A percentile compares a stretch with the other conserved stretches of the same genome.
These are phyloP conservation scores for Mycosphaerella sp. DNA, from an alignment of 2,329 filamentous ascomycete genomes.

Conservation along the genomic window DNA sequence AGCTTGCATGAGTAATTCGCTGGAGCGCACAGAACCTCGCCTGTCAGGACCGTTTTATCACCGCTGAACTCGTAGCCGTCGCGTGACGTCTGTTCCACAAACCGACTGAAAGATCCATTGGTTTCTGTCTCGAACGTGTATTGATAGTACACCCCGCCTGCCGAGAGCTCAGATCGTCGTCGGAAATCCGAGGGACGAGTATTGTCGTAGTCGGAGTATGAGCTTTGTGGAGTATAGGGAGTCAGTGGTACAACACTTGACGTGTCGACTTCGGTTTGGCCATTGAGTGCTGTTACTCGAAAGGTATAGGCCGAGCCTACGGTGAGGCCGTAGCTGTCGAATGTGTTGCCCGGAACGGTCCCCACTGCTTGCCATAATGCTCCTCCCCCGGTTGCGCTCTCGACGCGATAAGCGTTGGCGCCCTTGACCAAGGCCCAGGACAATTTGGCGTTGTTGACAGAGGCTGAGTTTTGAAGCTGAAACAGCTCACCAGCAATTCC, in stretches of 20 bases:
- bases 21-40: constrained; percentile 6
- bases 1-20: constrained; percentile 20
- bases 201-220: constrained; percentile 21
- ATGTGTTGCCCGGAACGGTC: constrained; percentile 12
- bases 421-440: constrained; percentile 13
- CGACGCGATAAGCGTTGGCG: constrained; percentile 15
- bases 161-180: constrained; percentile 16
- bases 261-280: constrained; percentile 10
- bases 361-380: constrained; percentile 12
- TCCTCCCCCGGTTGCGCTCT: constrained; percentile 5
- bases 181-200: constrained; percentile 5
- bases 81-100: constrained; percentile 20
- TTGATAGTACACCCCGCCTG: constrained; percentile 20
- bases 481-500: constrained; percentile 20
- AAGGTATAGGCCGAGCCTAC: constrained; percentile 9
- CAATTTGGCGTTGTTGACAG: constrained; percentile 20
- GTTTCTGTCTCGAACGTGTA: constrained; percentile 19
- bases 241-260: constrained; percentile 9
- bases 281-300: constrained; percentile 14
- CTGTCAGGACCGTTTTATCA: constrained; percentile 14
- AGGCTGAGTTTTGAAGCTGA: constrained; percentile 11
- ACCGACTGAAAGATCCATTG: constrained; percentile 16
- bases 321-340: constrained; percentile 15
- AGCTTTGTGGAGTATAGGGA: constrained; percentile 8
- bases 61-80: constrained; percentile 22